Evolutionary conservation across 2,329 filamentous ascomycete genomes (phyloP), one percentile per base, ranked within the genome.

Genomic region (Chrysosporium queenslandicum): DNA sequence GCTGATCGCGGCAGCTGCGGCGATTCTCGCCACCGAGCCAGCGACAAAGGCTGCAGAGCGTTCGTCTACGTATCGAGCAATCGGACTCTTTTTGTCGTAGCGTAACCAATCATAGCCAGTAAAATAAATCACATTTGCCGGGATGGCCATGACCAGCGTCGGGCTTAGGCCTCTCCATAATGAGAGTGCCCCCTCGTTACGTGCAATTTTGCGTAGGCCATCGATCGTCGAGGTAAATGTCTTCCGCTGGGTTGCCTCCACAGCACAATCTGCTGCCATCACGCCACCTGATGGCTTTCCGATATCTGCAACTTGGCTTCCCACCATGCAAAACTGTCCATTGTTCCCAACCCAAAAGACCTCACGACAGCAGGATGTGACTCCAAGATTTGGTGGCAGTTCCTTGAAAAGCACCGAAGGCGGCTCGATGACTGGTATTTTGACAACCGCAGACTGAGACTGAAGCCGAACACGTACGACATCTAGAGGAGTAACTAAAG

Each of bases 121-220:
- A 63, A 97, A 96, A 71, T 98, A 98, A 59, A 98, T 97, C 59
- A 98, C 92, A 66, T 98, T 98, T 23, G 83, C 88, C 0, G 92
- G 92, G 4, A 98, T 79, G 0, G 89, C 83, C 92, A 98, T 98
- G 58, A 89, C 78, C 20, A 98, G 73, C 0, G 92, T 98, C 0
- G 92, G 91, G n/a, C 87, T 94, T 4, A 98, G 74, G 0, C 92
- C 92, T 56, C 92, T 80, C 91, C 92, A 98, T 32, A 98, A 71
- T 1, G 90, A 92, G 23, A 80, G 78, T 11, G 89, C 64, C 1
- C 92, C 92, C 71, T 98, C 92, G 65, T 97, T 89, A 45, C 87
- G 82, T 14, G 92, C 89, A 62, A 98, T 98, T 74, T 98, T 98
- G 57, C 85, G 82, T 55, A 98, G 70, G 0, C 89, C 92, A 63